A percentile compares a stretch with the other conserved stretches of the same genome.
Conservation (phyloP, 164 flowering plant species). For the Santalum album region DNA sequence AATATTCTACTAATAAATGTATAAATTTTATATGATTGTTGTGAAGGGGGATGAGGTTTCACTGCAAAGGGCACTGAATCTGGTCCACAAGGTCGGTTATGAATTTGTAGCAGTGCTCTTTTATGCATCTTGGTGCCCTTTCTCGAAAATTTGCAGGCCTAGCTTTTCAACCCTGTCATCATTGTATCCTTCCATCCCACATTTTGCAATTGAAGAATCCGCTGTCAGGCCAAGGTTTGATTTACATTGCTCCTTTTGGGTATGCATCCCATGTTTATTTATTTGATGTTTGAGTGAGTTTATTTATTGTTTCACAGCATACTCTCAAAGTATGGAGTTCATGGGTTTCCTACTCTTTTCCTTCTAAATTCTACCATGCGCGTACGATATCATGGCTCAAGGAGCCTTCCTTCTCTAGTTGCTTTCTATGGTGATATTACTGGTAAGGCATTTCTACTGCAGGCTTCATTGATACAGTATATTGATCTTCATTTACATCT, state of each 20-base stretch:
- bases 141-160: conserved; percentile 60
- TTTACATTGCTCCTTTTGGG: not conserved
- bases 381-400: conserved; percentile 67
- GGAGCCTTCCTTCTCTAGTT: conserved; percentile 49
- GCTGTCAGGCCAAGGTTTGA: conserved; percentile 77
- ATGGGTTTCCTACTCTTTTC: conserved; percentile 87
- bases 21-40: not conserved
- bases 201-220: conserved; percentile 87
- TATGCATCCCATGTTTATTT: not conserved
- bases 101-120: conserved; percentile 76
- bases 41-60: conserved; percentile 80
- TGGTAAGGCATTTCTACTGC: conserved; percentile 33
- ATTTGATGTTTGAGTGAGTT: not conserved
- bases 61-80: conserved; percentile 51
- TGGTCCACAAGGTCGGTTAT: conserved; percentile 39
- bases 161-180: conserved; percentile 52
- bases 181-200: conserved; percentile 67
- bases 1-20: too few species aligned
- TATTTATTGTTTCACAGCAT: conserved; percentile 38
- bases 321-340: conserved; percentile 84
- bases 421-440: conserved; percentile 70
- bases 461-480: too few species aligned
- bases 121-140: conserved; percentile 96
- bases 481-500: too few species aligned
- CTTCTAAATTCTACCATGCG: conserved; percentile 77